Base-by-base conservation (phyloP, 352 stramenopile species). In the Pythium folliculosum region DNA sequence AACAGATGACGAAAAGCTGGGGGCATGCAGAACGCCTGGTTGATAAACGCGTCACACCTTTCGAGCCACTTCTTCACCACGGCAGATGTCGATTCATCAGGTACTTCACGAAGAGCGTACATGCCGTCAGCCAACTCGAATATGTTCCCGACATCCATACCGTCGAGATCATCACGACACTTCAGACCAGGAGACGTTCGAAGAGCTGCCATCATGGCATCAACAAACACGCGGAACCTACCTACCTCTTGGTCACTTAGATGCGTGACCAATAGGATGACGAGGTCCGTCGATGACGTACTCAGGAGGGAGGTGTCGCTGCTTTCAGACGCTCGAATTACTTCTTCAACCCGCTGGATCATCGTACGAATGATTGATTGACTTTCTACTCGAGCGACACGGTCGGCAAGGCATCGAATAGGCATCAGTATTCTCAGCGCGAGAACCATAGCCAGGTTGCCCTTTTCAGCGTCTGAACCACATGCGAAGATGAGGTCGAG, bases 341-440 rank as follows among this genome's bases (percentile, higher is more conserved):
- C 40, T 43, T 68, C 61, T 37, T 73, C 67, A 32, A 73, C 61
- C n/a, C 62, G 61, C 22, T 67, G 61, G 16, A 69, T 69, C 5
- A 73, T 57, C 0, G 27, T 58, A 21, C 68, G 62, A 43, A 75
- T 70, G 8, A 75, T 55, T 3, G 63, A 50, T 40, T 68, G 62
- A 22, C 32, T 68, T 22, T 71, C 68, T 13, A 65, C 68, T 62
- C 63, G 48, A 22, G 49, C 49, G 19, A 70, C 23, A 10, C 57
- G 56, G 37, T 75, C 68, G 21, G 54, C 45, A 1, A 70, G 38
- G 27, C 51, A n/a, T 19, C 68, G 62, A 22, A 75, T 43, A 16
- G 68, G 68, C 8, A 75, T 23, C 21, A 75, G 40, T 14, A 70
- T 40, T 47, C 68, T 58, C n/a, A 75, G 47, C 10, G 68, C 56